Conservation (phyloP, 2,329 filamentous ascomycete genomes). For the Cordyceps tenuipes region DNA sequence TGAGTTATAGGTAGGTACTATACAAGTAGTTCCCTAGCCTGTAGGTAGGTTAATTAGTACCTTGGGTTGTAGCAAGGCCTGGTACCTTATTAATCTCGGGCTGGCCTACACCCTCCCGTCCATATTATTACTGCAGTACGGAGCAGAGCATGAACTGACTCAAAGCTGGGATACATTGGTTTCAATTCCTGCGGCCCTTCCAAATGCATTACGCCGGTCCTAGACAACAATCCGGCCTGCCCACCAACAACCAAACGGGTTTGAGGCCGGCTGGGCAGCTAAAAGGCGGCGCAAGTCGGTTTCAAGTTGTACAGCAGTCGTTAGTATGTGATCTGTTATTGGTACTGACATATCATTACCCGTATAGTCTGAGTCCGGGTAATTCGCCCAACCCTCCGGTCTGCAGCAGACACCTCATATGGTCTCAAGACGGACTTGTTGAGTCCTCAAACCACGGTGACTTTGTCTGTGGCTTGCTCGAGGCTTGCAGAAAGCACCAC, state of each 20-base stretch:
- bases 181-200: background rate
- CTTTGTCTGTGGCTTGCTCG: background rate
- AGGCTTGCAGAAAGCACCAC: constrained; percentile 2
- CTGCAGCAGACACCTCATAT: background rate
- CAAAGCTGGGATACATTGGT: background rate
- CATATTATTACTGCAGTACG: background rate
- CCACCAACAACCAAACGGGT: background rate
- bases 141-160: background rate
- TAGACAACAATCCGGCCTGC: background rate
- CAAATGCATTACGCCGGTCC: background rate
- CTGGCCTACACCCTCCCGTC: background rate
- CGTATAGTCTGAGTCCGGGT: background rate
- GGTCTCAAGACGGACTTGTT: no score
- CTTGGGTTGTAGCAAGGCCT: background rate
- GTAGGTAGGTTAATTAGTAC: no score
- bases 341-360: background rate
- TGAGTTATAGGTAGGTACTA: background rate
- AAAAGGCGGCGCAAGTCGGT: background rate
- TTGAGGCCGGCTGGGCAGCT: background rate
- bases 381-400: background rate
- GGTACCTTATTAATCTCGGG: no score
- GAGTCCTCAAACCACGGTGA: background rate
- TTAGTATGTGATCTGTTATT: background rate
- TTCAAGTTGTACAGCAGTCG: background rate
- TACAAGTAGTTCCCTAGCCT: no score